A percentile compares a stretch with the other conserved stretches of the same genome.
These are phyloP conservation scores for Globisporangium paroecandrum DNA, from an alignment of 352 stramenopile species.

Conservation along the genomic window DNA sequence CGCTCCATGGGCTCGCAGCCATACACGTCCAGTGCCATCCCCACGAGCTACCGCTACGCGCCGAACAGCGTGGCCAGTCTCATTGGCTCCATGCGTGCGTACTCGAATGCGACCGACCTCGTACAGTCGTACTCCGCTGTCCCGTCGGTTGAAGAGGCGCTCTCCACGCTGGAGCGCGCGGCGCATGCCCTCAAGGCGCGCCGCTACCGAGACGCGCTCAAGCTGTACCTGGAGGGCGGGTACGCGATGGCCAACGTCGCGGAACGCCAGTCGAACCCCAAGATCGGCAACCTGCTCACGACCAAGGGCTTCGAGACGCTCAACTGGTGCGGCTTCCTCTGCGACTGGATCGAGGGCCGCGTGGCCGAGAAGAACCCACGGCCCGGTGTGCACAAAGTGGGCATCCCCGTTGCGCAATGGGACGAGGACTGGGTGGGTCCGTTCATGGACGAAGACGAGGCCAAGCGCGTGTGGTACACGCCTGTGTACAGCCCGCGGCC, in stretches of 20 bases:
- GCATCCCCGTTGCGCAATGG: conserved; percentile 61
- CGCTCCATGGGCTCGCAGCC: conserved; percentile 72
- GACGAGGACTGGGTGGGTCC: conserved; percentile 76
- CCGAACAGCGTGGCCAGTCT: conserved; percentile 61
- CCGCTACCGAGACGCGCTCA: conserved; percentile 75
- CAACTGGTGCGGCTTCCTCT: conserved; percentile 79
- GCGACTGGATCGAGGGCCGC: conserved; percentile 84
- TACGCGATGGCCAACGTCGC: conserved; percentile 84
- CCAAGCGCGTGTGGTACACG: conserved; percentile 76
- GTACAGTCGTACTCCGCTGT: conserved; percentile 75
- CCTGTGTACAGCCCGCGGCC: conserved; percentile 67
- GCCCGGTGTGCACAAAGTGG: conserved; percentile 76
- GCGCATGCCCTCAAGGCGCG: conserved; percentile 49
- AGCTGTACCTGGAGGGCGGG: conserved; percentile 78
- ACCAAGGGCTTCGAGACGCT: conserved; percentile 85
- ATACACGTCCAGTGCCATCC: conserved; percentile 76
- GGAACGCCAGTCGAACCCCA: conserved; percentile 71
- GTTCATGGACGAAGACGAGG: conserved; percentile 71
- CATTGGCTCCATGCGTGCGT: conserved; percentile 78
- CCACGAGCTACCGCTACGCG: conserved; percentile 54
- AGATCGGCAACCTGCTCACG: conserved; percentile 84
- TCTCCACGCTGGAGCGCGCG: conserved; percentile 68
- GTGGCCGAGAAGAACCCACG: conserved; percentile 69
- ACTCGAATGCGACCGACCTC: conserved; percentile 67
- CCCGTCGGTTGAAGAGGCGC: conserved; percentile 75